Conservation (phyloP, 768 basidiomycete genomes). For the Strobilomyces dryophilus region DNA sequence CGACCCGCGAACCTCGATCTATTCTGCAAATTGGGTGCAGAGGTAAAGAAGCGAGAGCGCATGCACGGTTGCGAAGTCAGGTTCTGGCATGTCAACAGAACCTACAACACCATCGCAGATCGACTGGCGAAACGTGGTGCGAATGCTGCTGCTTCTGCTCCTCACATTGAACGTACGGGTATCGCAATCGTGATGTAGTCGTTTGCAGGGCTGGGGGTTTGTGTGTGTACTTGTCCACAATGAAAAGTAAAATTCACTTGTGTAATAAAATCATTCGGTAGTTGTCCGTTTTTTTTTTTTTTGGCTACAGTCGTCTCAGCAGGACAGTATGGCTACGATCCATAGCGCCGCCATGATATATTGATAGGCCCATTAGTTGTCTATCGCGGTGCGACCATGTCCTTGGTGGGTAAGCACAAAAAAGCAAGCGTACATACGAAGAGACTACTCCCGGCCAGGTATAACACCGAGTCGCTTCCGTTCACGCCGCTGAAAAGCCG, state of each 20-base stretch:
- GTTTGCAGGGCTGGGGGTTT: too few species aligned
- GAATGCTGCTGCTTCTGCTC: neutral
- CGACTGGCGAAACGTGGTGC: constrained; percentile 16
- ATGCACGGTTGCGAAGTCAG: constrained; percentile 10
- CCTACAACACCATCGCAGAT: constrained; percentile 25
- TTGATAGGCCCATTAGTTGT: too few species aligned
- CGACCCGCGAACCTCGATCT: constrained; percentile 6
- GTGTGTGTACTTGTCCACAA: too few species aligned
- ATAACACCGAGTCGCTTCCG: constrained; percentile 8
- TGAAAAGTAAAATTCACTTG: too few species aligned
- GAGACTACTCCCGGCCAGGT: constrained; percentile 9
- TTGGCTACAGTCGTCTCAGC: too few species aligned
- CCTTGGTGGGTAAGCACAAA: constrained; percentile 7
- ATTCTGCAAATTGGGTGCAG: constrained; percentile 2
- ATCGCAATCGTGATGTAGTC: neutral
- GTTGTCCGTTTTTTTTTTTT: too few species aligned
- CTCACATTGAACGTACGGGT: neutral
- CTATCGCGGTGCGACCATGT: constrained; percentile 12
- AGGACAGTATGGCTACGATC: too few species aligned
- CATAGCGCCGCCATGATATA: too few species aligned
- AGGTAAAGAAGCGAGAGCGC: neutral
- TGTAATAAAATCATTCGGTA: too few species aligned
- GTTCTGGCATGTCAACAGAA: constrained; percentile 24
- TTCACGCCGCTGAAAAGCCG: constrained; percentile 1
- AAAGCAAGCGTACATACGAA: constrained; percentile 9